Conservation (phyloP, 2,329 filamentous ascomycete species). For the Pyrenophora seminiperda region DNA sequence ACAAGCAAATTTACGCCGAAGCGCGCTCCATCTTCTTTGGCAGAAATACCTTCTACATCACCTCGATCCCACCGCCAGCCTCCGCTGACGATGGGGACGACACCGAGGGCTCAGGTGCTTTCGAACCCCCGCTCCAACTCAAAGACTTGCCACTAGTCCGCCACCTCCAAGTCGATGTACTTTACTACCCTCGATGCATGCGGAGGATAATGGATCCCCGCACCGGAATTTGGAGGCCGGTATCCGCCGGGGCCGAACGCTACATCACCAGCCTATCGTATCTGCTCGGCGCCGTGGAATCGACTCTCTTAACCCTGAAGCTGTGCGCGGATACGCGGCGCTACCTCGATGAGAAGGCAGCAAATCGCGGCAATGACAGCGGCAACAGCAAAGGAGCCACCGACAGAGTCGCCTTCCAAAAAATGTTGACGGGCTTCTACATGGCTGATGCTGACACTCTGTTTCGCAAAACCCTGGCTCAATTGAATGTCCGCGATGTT, state of each 20-base stretch:
- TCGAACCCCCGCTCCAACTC: conserved; percentile 37
- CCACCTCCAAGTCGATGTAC: conserved; percentile 35
- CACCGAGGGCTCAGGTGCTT: conserved; percentile 19
- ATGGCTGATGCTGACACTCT: conserved; percentile 24
- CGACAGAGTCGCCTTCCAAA: conserved; percentile 24
- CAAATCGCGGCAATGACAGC: background rate
- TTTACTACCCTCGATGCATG: conserved; percentile 29
- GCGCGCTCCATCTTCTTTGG: conserved; percentile 49
- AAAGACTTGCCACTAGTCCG: conserved; percentile 28
- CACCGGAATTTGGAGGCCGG: conserved; percentile 23
- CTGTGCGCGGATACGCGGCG: conserved; percentile 23
- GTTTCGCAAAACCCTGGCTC: conserved; percentile 25
- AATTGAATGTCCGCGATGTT: conserved; percentile 17
- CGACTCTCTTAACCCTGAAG: conserved; percentile 15
- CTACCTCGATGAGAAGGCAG: conserved; percentile 1
- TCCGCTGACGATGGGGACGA: conserved; percentile 5
- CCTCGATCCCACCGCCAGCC: conserved; percentile 15
- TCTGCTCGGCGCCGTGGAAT: conserved; percentile 18
- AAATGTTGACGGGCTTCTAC: conserved; percentile 32
- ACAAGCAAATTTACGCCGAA: conserved; percentile 50
- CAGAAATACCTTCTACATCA: conserved; percentile 48
- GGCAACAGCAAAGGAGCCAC: conserved; percentile 5
- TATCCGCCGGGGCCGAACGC: conserved; percentile 24
- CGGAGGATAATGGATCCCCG: conserved; percentile 5
- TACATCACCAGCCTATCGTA: conserved; percentile 29